Conservation (phyloP, 2,329 filamentous ascomycete genomes). For the Dactylellina leptospora region DNA sequence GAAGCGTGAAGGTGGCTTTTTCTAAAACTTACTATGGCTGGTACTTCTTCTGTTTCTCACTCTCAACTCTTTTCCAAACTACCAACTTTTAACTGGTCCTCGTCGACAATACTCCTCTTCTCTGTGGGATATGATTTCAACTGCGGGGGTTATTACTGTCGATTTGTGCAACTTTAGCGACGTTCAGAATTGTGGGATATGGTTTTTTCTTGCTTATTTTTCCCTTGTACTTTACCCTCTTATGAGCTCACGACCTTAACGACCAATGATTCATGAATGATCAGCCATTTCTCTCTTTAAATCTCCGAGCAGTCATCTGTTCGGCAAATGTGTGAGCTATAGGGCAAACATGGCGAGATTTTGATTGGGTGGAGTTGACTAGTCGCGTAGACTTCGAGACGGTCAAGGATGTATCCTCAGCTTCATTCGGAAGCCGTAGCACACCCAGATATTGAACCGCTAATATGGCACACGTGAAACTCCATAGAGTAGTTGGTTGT, state of each 20-base stretch:
- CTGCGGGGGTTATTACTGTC: not conserved
- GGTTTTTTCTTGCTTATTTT: slow-evolving; percentile 4
- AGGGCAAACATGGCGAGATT: no score
- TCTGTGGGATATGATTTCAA: not conserved
- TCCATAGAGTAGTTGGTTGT: no score
- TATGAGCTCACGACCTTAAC: slow-evolving; percentile 18
- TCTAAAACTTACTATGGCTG: not conserved
- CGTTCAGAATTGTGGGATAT: slow-evolving; percentile 5
- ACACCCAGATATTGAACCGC: no score
- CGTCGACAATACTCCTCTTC: not conserved
- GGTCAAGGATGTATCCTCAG: no score
- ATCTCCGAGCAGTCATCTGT: not conserved
- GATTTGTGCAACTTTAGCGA: slow-evolving; percentile 13
- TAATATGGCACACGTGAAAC: no score
- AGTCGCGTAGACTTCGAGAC: no score
- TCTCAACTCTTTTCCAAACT: slow-evolving; percentile 6
- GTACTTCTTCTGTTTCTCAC: no score
- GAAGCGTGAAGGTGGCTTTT: no score
- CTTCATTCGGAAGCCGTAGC: no score
- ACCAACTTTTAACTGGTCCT: not conserved
- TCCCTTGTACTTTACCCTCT: slow-evolving; percentile 30
- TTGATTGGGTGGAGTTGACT: no score
- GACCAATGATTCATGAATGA: slow-evolving; percentile 29
- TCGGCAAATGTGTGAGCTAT: no score
- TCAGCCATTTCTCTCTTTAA: not conserved